phyloP scores from a whole-genome alignment of 306 rosid genomes.

The Prunus padus region DNA sequence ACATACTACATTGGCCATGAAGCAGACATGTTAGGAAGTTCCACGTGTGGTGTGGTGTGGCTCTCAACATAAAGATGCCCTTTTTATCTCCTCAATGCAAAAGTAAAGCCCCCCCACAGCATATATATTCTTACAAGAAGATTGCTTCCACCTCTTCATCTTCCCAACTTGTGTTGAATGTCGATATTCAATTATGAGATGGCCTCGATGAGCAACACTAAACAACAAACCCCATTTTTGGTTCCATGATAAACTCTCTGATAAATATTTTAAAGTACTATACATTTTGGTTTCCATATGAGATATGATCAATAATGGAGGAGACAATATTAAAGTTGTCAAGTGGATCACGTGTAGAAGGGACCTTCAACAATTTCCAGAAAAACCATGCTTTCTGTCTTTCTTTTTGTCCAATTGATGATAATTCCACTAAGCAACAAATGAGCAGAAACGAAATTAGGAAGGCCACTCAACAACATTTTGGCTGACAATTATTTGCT shows the following conservation, averaged over 20 bases:
- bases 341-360: constrained; percentile 3
- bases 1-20: not conserved
- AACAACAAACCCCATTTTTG: not conserved
- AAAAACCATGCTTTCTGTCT: not conserved
- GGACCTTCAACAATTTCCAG: not conserved
- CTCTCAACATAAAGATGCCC: constrained; percentile 2
- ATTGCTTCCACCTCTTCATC: not conserved
- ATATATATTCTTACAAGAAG: not conserved
- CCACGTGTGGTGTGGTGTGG: not conserved
- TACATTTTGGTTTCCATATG: not conserved
- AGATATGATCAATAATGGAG: constrained; percentile 1
- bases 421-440: not conserved
- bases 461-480: no score
- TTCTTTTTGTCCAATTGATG: not conserved
- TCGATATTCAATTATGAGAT: not conserved
- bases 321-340: constrained; percentile 12
- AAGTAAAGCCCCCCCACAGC: constrained; percentile 8
- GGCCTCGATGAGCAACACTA: not conserved
- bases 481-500: no score
- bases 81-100: not conserved
- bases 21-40: constrained; percentile 9
- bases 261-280: not conserved
- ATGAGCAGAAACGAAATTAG: no score
- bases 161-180: not conserved
- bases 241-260: no score